phyloP scores from a whole-genome alignment of 441 rosid genomes.

The Geranium incanum region DNA sequence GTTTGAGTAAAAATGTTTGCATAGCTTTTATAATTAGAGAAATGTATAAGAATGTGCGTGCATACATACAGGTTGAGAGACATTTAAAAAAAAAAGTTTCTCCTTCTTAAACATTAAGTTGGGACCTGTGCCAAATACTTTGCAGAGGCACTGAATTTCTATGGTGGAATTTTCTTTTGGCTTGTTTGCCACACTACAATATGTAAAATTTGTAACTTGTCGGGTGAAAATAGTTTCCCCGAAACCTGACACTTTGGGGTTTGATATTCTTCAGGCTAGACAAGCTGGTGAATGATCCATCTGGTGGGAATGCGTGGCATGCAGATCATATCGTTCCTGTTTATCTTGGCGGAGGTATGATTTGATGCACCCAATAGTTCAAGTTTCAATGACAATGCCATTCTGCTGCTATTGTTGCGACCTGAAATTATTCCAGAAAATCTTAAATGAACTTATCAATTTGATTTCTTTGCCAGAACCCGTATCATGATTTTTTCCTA shows the following conservation, averaged over 20 bases:
- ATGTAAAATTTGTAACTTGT: slow-evolving; percentile 1
- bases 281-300: slow-evolving; percentile 69
- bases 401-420: slow-evolving; percentile 3
- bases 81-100: not conserved
- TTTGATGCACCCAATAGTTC: not conserved
- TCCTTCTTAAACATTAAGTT: not conserved
- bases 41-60: not conserved
- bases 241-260: slow-evolving; percentile 16
- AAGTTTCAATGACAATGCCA: not conserved
- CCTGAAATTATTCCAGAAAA: not conserved
- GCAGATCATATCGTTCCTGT: slow-evolving; percentile 93
- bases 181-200: not conserved
- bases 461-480: not conserved
- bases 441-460: not conserved
- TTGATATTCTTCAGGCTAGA: slow-evolving; percentile 47
- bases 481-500: not conserved
- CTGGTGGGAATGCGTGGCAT: slow-evolving; percentile 89
- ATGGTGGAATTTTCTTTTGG: not conserved
- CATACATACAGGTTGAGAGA: slow-evolving; percentile 11
- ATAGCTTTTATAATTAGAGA: not conserved
- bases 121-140: slow-evolving; percentile 3
- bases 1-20: slow-evolving; percentile 11
- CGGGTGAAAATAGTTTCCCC: slow-evolving; percentile 2
- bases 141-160: not conserved
- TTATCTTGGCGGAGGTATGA: slow-evolving; percentile 82